Conservation (phyloP, 371 early-diverging fungal genomes). For the Lichtheimia corymbifera region DNA sequence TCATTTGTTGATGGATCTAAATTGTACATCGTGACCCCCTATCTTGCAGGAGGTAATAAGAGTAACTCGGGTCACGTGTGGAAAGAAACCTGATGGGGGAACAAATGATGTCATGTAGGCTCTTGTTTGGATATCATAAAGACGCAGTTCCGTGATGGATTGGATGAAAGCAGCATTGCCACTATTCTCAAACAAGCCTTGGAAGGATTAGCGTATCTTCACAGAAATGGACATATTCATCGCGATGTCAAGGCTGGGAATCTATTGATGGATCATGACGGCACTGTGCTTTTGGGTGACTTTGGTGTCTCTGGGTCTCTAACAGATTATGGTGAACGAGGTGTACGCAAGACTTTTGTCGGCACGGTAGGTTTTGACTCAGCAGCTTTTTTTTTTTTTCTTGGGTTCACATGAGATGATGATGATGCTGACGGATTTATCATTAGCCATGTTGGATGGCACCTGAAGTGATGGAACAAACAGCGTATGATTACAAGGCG, state of each 20-base stretch:
- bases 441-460: conserved; percentile 89
- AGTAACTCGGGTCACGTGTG: neutral
- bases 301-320: conserved; percentile 89
- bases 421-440: conserved; percentile 45
- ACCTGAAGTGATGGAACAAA: conserved; percentile 77
- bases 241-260: conserved; percentile 93
- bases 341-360: conserved; percentile 88
- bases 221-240: conserved; percentile 88
- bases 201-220: conserved; percentile 84
- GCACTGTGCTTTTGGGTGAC: conserved; percentile 82
- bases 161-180: conserved; percentile 82
- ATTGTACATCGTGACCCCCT: conserved; percentile 85
- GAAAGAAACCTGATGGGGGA: neutral
- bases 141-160: conserved; percentile 76
- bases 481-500: conserved; percentile 86
- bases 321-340: conserved; percentile 77
- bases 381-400: neutral
- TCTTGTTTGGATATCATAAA: conserved; percentile 91
- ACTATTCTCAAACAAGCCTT: conserved; percentile 84
- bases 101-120: conserved; percentile 18
- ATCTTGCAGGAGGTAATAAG: conserved; percentile 67
- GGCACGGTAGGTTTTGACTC: conserved; percentile 59
- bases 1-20: conserved; percentile 84
- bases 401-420: conserved; percentile 59
- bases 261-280: conserved; percentile 81